Evolutionary conservation across 352 stramenopile species (phyloP), one percentile per base, ranked within the genome.

Genomic region (Phytophthora citricola): DNA sequence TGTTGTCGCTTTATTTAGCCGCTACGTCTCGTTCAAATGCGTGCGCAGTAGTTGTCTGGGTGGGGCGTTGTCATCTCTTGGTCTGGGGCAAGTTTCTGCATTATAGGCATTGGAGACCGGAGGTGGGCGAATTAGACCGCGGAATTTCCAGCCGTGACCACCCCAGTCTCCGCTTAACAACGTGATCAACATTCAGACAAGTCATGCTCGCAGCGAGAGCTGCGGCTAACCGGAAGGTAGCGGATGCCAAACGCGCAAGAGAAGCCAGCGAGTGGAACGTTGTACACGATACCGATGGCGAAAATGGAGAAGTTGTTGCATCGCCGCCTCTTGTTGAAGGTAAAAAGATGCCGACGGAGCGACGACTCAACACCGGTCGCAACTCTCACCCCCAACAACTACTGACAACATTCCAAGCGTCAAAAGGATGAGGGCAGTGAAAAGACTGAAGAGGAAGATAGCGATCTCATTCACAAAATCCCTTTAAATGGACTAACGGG

Each of bases 401-500:
- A 12, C 9, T 20, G 26, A 54, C 14, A 22, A 14, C 47, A 54
- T 14, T 1, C n/a, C 32, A 41, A 31, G 27, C 12, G 31, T 41
- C 36, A 15, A 43, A 66, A 71, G 5, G 58, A 11, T 6, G 36
- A 14, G 31, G 40, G 44, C 1, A 26, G 32, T 10, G 31, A 46
- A 11, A 50, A 22, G 15, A 7, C 27, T 1, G 46, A 63, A 29
- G 39, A 75, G 5, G 58, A 83, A 34, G 64, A 87, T 11, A 57
- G 54, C 14, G 66, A 67, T 2, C 2, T 57, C 8, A 78, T 86
- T 47, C 47, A 27, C 20, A 40, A 75, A 6, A 71, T 88, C 10
- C 45, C 75, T 1, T 64, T 90, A 6, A 59, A 66, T 1, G 75
- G 64, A 1, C 62, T 90, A 29, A 64, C 45, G 1, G 84, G 84